phyloP scores from a whole-genome alignment of 768 basidiomycete species.

The Boletus subparvulus region DNA sequence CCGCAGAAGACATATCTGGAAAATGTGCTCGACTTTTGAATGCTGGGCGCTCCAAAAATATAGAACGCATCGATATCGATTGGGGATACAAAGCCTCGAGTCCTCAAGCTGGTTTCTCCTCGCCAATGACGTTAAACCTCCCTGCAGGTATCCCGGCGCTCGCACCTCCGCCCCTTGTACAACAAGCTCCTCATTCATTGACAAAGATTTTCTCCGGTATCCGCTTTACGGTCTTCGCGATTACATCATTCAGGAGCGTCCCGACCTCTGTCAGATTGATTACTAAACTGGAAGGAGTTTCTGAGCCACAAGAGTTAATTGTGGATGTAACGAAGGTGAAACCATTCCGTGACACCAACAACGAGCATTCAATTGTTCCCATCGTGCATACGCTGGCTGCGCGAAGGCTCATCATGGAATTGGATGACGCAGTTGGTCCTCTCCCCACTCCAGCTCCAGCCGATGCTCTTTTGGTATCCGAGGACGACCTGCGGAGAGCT shows the following conservation, averaged over 20 bases:
- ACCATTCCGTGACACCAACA: slow-evolving; percentile 20
- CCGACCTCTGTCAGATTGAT: slow-evolving; percentile 31
- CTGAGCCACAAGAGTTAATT: slow-evolving; percentile 11
- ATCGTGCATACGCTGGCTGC: slow-evolving; percentile 57
- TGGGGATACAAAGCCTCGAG: slow-evolving; percentile 38
- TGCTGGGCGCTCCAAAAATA: slow-evolving; percentile 47
- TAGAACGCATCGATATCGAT: slow-evolving; percentile 48
- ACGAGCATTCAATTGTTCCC: slow-evolving; percentile 19
- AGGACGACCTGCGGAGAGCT: slow-evolving; percentile 40
- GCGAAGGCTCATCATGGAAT: slow-evolving; percentile 51
- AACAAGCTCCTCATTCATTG: slow-evolving; percentile 34
- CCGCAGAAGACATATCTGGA: slow-evolving; percentile 44
- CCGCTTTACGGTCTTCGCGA: slow-evolving; percentile 36
- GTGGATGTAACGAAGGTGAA: slow-evolving; percentile 28
- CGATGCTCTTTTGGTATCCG: slow-evolving; percentile 26
- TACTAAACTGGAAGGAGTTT: slow-evolving; percentile 28
- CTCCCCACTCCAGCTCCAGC: slow-evolving; percentile 30
- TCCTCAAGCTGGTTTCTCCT: not conserved
- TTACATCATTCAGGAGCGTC: slow-evolving; percentile 21
- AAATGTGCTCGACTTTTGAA: slow-evolving; percentile 52
- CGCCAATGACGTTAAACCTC: slow-evolving; percentile 18
- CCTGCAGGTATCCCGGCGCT: slow-evolving; percentile 22
- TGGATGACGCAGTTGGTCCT: slow-evolving; percentile 39
- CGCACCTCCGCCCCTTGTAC: slow-evolving; percentile 35
- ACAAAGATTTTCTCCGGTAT: slow-evolving; percentile 33